phyloP scores from a whole-genome alignment of 2,329 filamentous ascomycete species.

The Elsinoe arachidis region DNA sequence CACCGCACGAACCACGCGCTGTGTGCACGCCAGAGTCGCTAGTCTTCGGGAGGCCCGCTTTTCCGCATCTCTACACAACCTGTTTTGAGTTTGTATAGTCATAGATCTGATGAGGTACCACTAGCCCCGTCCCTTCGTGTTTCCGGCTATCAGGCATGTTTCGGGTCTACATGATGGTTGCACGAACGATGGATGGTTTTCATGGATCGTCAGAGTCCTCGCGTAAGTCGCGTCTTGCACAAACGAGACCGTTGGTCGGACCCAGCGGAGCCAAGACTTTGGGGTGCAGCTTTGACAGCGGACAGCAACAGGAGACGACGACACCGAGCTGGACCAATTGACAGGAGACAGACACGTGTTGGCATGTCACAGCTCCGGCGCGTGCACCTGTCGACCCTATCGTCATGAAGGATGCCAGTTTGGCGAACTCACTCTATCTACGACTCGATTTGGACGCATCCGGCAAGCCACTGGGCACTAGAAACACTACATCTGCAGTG shows the following conservation, averaged over 20 bases:
- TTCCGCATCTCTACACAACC: slow-evolving; percentile 3
- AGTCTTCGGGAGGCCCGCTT: slow-evolving; percentile 9
- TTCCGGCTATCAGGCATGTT: neutral
- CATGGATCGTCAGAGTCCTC: neutral
- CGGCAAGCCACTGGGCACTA: slow-evolving; percentile 6
- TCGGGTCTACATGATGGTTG: neutral
- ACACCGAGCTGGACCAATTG: neutral
- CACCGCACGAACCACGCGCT: slow-evolving; percentile 8
- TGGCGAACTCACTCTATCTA: too few relatives aligned
- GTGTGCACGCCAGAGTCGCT: slow-evolving; percentile 4
- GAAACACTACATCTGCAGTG: neutral
- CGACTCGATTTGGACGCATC: neutral
- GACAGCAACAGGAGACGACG: neutral
- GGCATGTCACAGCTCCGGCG: neutral
- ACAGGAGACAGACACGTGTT: slow-evolving; percentile 1
- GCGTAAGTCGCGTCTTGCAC: neutral
- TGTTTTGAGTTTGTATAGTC: neutral
- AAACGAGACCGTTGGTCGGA: neutral
- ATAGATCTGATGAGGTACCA: neutral
- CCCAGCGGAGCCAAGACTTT: neutral
- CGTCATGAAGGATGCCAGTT: neutral
- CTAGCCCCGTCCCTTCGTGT: neutral
- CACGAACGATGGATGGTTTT: neutral
- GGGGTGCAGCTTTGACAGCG: neutral
- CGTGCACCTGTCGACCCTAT: neutral